A percentile compares a stretch with the other conserved stretches of the same genome.
Evolutionary conservation across 2,329 filamentous ascomycete genomes (phyloP).

Genomic region (Sclerotinia spermophila): DNA sequence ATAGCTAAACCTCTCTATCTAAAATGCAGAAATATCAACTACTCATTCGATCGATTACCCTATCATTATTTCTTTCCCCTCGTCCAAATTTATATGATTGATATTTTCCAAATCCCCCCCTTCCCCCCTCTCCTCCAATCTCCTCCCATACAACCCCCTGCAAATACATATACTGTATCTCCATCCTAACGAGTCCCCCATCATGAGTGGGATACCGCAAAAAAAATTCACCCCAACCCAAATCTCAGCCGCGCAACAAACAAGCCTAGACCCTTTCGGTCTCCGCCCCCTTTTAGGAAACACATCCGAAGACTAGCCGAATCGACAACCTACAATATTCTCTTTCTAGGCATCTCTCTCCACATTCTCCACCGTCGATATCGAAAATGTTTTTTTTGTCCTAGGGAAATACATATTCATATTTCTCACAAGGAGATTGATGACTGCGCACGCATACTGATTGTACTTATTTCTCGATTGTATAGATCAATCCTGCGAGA

Average conservation of each 20-base stretch:
- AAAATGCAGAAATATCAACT: background rate
- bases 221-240: background rate
- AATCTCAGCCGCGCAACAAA: background rate
- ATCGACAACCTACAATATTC: background rate
- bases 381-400: background rate
- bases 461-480: background rate
- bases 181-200: background rate
- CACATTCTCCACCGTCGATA: background rate
- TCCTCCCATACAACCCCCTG: background rate
- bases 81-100: too few relatives aligned
- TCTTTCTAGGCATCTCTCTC: background rate
- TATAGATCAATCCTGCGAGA: background rate
- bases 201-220: background rate
- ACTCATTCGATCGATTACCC: too few relatives aligned
- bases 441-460: too few relatives aligned
- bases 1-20: background rate
- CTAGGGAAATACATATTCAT: constrained; percentile 27
- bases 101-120: background rate
- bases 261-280: background rate
- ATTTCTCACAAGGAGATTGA: too few relatives aligned
- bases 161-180: background rate
- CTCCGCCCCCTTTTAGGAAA: background rate
- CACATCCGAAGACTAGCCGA: background rate
- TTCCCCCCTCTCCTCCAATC: background rate
- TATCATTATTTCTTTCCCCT: too few relatives aligned